Evolutionary conservation across 306 rosid species (phyloP), one percentile per base, ranked within the genome.

Genomic region (Senna tora): DNA sequence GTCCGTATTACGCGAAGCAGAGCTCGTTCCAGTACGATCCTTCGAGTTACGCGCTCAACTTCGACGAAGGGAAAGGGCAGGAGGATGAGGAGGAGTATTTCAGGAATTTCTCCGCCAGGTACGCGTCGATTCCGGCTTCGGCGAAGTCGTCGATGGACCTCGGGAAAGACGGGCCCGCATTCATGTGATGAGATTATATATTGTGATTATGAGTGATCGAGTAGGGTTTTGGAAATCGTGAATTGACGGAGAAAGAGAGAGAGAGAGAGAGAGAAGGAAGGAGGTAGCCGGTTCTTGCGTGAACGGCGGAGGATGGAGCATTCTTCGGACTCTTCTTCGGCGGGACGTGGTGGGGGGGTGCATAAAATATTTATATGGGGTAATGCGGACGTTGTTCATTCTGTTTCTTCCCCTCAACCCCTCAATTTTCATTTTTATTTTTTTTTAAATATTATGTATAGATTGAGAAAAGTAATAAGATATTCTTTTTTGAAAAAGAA

Each of bases 91-190:
- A 77, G 0, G 85, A 79, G 36, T 75, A 50, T 9, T 58, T 65
- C 45, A 64, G 53, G 16, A 87, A 77, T 32, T 88, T 87, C 85
- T 86, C 93, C 4, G 36, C 71, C 6, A 81, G 90, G 4, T 90
- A 67, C 57, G 96, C 89, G 7, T 54, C 93, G 0, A 74, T 90
- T 0, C 89, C 93, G 8, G 61, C 85, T 2, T 77, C 91, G 1
- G 80, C 84, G 0, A 87, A 83, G 56, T 72, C 94, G 15, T 84
- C 90, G n/a, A 81, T 81, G 87, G 92, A 87, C 21, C 67, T 87
- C 16, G 85, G 88, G 5, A 80, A 73, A 69, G 84, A 83, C 33
- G 78, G 79, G 1, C 87, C 79, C 9, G 12, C 82, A 6, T 81
- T 86, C 82, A 52, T 77, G 72, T 82, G 59, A 36, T 36, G 30